Evolutionary conservation across 179 eudicot genomes (phyloP).

Genomic region (Beta lomatogona): DNA sequence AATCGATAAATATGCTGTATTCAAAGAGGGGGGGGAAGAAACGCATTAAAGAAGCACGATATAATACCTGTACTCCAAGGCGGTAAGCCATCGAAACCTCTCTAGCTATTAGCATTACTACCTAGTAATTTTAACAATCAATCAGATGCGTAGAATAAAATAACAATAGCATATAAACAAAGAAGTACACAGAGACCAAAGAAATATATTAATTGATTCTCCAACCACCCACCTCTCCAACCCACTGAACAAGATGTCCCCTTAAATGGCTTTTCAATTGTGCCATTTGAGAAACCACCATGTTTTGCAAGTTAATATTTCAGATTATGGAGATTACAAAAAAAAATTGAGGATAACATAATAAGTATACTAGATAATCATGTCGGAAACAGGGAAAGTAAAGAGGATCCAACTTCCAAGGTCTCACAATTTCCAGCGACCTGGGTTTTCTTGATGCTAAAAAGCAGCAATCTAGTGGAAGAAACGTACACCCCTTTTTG

Average conservation of each 20-base stretch:
- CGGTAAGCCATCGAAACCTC: conserved; percentile 84
- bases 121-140: conserved; percentile 43
- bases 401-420: not conserved
- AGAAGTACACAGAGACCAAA: conserved; percentile 8
- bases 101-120: conserved; percentile 82
- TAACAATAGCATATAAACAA: not conserved
- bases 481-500: too few relatives aligned
- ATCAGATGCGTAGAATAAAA: conserved; percentile 11
- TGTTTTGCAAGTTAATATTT: not conserved
- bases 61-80: conserved; percentile 80
- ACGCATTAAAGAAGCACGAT: not conserved
- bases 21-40: not conserved
- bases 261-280: not conserved
- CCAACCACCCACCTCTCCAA: not conserved
- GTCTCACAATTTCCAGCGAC: not conserved
- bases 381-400: not conserved
- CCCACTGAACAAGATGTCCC: not conserved
- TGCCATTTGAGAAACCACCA: not conserved
- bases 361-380: not conserved
- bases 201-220: not conserved
- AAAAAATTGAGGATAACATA: not conserved
- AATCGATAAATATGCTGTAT: not conserved
- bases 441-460: not conserved
- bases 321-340: not conserved
- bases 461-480: not conserved